These are phyloP conservation scores for Venturia carpophila DNA, from an alignment of 2,329 filamentous ascomycete genomes.

Conservation along the genomic window DNA sequence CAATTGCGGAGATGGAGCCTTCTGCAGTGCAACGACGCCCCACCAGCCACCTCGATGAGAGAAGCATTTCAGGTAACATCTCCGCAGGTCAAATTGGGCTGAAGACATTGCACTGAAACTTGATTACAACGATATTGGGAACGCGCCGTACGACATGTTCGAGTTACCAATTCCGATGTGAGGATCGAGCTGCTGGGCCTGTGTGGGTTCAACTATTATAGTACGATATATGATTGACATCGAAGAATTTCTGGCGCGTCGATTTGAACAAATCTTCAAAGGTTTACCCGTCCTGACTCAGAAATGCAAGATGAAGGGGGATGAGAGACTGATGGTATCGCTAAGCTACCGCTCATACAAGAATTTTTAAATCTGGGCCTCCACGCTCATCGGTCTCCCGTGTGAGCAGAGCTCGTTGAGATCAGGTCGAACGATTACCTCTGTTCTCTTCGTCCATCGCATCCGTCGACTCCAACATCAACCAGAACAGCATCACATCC, in stretches of 20 bases:
- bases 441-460: slow-evolving; percentile 2
- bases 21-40: background rate
- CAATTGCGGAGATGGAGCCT: background rate
- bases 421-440: background rate
- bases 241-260: background rate
- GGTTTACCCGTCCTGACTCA: background rate
- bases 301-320: background rate
- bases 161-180: background rate
- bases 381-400: background rate
- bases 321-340: background rate
- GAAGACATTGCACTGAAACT: background rate
- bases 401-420: slow-evolving; percentile 9
- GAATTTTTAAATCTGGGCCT: slow-evolving; percentile 12
- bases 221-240: background rate
- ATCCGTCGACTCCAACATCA: background rate
- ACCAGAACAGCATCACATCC: slow-evolving; percentile 1
- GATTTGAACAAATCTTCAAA: background rate
- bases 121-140: background rate
- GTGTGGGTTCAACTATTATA: background rate
- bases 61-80: background rate
- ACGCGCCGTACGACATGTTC: background rate
- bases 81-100: background rate
- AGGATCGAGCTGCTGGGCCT: background rate
- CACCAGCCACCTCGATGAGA: background rate
- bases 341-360: background rate